These are phyloP conservation scores for Aphanoascus verrucosus DNA, from an alignment of 2,329 filamentous ascomycete genomes.

Conservation along the genomic window DNA sequence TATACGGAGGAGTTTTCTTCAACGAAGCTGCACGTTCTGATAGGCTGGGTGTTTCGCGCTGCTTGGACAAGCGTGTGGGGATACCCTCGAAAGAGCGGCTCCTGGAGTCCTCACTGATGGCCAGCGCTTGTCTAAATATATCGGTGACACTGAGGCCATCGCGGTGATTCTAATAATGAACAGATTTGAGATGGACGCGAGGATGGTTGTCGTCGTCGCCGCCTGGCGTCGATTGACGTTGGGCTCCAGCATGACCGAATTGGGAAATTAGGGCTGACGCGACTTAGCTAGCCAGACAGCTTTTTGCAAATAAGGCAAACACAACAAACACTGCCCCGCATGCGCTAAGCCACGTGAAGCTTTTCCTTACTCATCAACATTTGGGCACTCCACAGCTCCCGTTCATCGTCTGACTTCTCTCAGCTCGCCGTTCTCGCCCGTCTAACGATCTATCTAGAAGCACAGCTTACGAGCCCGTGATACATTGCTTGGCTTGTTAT, in stretches of 20 bases:
- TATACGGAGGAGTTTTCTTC: not conserved
- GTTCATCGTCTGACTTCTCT: no score
- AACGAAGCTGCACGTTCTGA: not conserved
- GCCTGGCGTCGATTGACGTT: not conserved
- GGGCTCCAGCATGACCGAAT: not conserved
- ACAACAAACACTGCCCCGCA: not conserved
- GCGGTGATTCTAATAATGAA: no score
- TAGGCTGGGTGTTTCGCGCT: constrained; percentile 9
- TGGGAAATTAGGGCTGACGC: not conserved
- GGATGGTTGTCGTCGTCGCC: not conserved
- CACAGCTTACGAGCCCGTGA: not conserved
- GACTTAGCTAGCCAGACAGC: not conserved
- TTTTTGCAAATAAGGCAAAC: not conserved
- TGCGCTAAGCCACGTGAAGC: no score
- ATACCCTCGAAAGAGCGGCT: not conserved
- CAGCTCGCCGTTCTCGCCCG: no score
- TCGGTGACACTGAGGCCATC: not conserved
- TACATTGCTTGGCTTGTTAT: not conserved
- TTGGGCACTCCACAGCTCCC: no score
- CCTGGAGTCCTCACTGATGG: not conserved
- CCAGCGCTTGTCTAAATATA: constrained; percentile 7
- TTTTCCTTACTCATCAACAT: no score
- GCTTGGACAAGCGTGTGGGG: constrained; percentile 2
- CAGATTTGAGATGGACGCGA: not conserved
- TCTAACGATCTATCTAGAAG: no score